Percentiles rank a stretch among this genome's conserved stretches.
phyloP scores from a whole-genome alignment of 2,329 filamentous ascomycete species.

The Trichoderma breve region DNA sequence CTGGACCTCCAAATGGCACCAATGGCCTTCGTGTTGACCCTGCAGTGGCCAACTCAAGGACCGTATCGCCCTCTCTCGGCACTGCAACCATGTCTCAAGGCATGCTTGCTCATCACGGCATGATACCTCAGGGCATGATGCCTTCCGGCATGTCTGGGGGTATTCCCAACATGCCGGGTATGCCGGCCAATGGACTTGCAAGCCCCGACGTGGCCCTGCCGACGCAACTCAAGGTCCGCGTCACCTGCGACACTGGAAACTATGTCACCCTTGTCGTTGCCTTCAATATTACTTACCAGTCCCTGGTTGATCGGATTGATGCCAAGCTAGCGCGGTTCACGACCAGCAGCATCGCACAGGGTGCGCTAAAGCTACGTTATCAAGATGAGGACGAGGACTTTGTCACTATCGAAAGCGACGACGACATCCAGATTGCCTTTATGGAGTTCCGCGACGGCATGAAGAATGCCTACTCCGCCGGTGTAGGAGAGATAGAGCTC shows the following conservation, averaged over 20 bases:
- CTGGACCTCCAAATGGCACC: slow-evolving; percentile 33
- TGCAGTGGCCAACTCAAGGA: slow-evolving; percentile 40
- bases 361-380: slow-evolving; percentile 84
- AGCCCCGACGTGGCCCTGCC: slow-evolving; percentile 54
- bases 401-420: slow-evolving; percentile 90
- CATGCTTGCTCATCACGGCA: slow-evolving; percentile 8
- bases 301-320: slow-evolving; percentile 91
- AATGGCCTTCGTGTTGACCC: slow-evolving; percentile 41
- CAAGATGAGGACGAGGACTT: slow-evolving; percentile 89
- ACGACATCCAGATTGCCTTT: slow-evolving; percentile 94
- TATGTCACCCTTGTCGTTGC: slow-evolving; percentile 95
- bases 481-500: slow-evolving; percentile 86
- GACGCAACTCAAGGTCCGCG: slow-evolving; percentile 90
- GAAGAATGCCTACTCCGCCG: slow-evolving; percentile 57
- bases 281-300: slow-evolving; percentile 92
- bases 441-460: slow-evolving; percentile 83
- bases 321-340: slow-evolving; percentile 89
- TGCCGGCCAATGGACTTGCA: slow-evolving; percentile 32
- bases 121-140: slow-evolving; percentile 12
- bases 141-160: slow-evolving; percentile 17
- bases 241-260: slow-evolving; percentile 81
- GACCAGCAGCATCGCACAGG: slow-evolving; percentile 75
- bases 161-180: background rate
- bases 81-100: slow-evolving; percentile 30
- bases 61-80: slow-evolving; percentile 48